These are phyloP conservation scores for Phytopythium ostracodes DNA, from an alignment of 352 stramenopile genomes.

Conservation along the genomic window DNA sequence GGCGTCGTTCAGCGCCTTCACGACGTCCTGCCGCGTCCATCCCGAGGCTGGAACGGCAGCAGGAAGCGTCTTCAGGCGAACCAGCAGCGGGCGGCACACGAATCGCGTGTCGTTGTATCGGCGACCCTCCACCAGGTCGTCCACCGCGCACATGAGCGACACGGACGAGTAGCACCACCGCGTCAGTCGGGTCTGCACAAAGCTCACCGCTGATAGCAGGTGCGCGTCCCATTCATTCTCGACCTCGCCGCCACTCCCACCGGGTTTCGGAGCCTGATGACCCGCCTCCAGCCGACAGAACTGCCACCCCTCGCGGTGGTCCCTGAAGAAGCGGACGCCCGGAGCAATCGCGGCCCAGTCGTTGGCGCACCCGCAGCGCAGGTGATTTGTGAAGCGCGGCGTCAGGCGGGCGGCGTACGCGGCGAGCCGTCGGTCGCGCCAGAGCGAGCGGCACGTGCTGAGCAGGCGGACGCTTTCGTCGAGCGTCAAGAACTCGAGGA, in stretches of 20 bases:
- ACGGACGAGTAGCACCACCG: slow-evolving; percentile 11
- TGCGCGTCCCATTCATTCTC: slow-evolving; percentile 1
- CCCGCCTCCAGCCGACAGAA: background rate
- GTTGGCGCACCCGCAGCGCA: slow-evolving; percentile 2
- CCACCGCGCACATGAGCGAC: slow-evolving; percentile 8
- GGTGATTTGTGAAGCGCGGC: slow-evolving; percentile 1
- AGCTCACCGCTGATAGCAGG: slow-evolving; percentile 3
- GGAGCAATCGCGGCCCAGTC: slow-evolving; percentile 8
- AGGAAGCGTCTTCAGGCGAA: background rate
- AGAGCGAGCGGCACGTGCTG: slow-evolving; percentile 4
- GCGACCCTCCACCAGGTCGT: slow-evolving; percentile 6
- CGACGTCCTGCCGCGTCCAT: slow-evolving; percentile 4
- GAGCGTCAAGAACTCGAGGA: slow-evolving; percentile 8
- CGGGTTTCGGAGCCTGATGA: background rate
- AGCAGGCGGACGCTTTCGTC: slow-evolving; percentile 2
- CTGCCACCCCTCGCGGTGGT: background rate
- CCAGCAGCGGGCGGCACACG: slow-evolving; percentile 9
- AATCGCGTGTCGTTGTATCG: slow-evolving; percentile 9
- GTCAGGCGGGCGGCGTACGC: background rate
- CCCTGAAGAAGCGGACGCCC: slow-evolving; percentile 2
- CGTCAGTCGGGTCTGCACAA: slow-evolving; percentile 6
- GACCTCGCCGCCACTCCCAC: background rate
- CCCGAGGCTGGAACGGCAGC: background rate
- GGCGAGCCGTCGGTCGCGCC: slow-evolving; percentile 1
- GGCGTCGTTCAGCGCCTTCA: background rate